Percentiles rank a stretch among this genome's conserved stretches.
Conservation (phyloP, 2,329 filamentous ascomycete genomes). For the Paraphaeosphaeria sporulosa region DNA sequence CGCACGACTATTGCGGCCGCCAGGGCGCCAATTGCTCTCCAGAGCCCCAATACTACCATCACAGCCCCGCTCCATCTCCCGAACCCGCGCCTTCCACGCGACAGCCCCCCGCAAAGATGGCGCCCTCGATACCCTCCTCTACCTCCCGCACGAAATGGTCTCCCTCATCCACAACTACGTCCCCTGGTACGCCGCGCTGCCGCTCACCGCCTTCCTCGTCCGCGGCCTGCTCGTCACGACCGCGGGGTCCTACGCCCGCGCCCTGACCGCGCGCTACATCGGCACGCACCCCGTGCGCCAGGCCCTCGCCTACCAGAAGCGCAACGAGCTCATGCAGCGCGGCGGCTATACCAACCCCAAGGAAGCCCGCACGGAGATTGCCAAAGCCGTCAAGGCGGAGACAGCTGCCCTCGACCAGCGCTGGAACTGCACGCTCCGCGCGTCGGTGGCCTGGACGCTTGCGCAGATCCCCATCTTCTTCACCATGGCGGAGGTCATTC, state of each 20-base stretch:
- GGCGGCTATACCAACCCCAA: conserved; percentile 32
- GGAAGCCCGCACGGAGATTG: conserved; percentile 22
- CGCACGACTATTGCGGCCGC: conserved; percentile 30
- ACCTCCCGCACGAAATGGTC: conserved; percentile 56
- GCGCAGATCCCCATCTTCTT: conserved; percentile 47
- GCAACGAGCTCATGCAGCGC: conserved; percentile 27
- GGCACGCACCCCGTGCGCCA: conserved; percentile 53
- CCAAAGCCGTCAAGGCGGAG: conserved; percentile 30
- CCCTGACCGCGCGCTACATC: conserved; percentile 50
- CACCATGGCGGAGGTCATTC: conserved; percentile 45
- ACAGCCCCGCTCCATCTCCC: conserved; percentile 9
- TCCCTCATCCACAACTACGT: conserved; percentile 61
- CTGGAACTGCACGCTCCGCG: conserved; percentile 38
- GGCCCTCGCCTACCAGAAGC: conserved; percentile 36
- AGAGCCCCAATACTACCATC: conserved; percentile 13
- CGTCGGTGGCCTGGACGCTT: conserved; percentile 39
- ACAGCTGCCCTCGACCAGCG: conserved; percentile 33
- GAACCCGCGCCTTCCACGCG: conserved; percentile 59
- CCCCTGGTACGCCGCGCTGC: conserved; percentile 64
- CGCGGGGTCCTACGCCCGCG: conserved; percentile 52
- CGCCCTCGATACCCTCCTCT: conserved; percentile 54
- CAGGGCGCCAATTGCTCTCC: conserved; percentile 35
- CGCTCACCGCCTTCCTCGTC: conserved; percentile 61
- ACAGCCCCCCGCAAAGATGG: conserved; percentile 49
- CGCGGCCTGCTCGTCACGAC: conserved; percentile 59